Base-by-base conservation (phyloP, 768 basidiomycete species). In the Leccinum subgranulosum region DNA sequence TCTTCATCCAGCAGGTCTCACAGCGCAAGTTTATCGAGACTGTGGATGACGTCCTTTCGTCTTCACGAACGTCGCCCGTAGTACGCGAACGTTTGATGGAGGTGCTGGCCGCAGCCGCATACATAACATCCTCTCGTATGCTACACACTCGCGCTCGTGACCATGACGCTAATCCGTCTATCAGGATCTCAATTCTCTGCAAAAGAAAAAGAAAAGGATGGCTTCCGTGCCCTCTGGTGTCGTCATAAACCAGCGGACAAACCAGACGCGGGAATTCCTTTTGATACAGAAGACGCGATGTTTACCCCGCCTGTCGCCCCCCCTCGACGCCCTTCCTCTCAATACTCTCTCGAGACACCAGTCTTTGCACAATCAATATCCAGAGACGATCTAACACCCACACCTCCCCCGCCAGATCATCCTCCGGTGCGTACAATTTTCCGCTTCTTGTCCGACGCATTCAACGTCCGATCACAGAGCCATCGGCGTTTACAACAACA, bases 51-150 rank as follows among this genome's bases (percentile, higher is more conserved):
- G 79, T 90, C 19, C 73, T 93, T 4, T 75, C 72, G 2, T 83
- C 81, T 0, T 65, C 82, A 1, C 78, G 82, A 46, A 91, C 91
- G 1, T 81, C 83, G 1, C 92, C 91, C 9, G 92, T 93, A 1
- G 90, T 92, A 0, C 79, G 84, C 43, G 92, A 94, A 66, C 81
- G 92, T 5, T 67, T 97, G 36, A 74, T 92, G 57, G 87, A 92
- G 61, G 87, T 94, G 0, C 75, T 97, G 4, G 91, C 86, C 3
- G 92, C 90, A 21, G 88, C 93, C 8, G 87, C 89, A 1, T 94
- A 81, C 66, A 69, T 72, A 25, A 69, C 68, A 6, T 69, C 65
- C 0, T 60, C 64, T 31, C 67, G 69, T 70, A 63, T 3, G 71
- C 57, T 0, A 3, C 46, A n/a, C 14, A 0, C 29, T 27, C 6